phyloP scores from a whole-genome alignment of 805 yeast species.

The Ogataea parapolymorpha region DNA sequence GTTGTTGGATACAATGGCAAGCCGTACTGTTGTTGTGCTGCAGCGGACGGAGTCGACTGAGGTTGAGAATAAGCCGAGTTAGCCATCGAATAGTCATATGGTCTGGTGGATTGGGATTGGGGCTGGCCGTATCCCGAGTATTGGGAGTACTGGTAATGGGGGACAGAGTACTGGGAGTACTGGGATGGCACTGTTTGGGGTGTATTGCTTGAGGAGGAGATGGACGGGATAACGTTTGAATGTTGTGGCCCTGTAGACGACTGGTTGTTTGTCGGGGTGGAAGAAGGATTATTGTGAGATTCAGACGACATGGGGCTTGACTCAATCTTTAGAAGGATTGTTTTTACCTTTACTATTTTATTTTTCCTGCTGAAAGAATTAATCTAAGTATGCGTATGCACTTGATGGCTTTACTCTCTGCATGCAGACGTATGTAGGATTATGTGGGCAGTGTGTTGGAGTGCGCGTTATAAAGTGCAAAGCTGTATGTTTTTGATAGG shows the following conservation, averaged over 20 bases:
- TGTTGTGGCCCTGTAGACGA: constrained; percentile 14
- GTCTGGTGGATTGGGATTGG: constrained; percentile 15
- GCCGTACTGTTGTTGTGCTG: constrained; percentile 19
- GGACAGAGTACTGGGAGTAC: constrained; percentile 20
- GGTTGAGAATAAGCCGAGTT: constrained; percentile 15
- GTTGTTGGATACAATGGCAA: constrained; percentile 16
- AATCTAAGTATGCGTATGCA: constrained; percentile 18
- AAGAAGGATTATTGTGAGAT: constrained; percentile 16
- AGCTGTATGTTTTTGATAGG: constrained; percentile 4
- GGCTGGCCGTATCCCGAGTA: constrained; percentile 17
- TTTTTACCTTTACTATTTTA: constrained; percentile 3
- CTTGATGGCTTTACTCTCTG: constrained; percentile 14
- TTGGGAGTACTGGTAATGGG: constrained; percentile 21
- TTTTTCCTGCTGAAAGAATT: constrained; percentile 14
- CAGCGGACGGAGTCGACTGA: constrained; percentile 13
- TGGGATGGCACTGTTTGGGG: constrained; percentile 15
- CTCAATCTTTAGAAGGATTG: background rate
- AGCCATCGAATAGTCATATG: constrained; percentile 19
- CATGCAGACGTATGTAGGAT: constrained; percentile 18
- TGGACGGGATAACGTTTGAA: constrained; percentile 15
- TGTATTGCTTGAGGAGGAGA: constrained; percentile 12
- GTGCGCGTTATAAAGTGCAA: constrained; percentile 3
- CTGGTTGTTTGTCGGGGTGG: constrained; percentile 13
- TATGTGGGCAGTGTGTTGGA: constrained; percentile 7
- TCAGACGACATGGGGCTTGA: constrained; percentile 18